Evolutionary conservation across 495 filamentous ascomycete genomes (phyloP).

Genomic region (Aspergillus conjunctus): DNA sequence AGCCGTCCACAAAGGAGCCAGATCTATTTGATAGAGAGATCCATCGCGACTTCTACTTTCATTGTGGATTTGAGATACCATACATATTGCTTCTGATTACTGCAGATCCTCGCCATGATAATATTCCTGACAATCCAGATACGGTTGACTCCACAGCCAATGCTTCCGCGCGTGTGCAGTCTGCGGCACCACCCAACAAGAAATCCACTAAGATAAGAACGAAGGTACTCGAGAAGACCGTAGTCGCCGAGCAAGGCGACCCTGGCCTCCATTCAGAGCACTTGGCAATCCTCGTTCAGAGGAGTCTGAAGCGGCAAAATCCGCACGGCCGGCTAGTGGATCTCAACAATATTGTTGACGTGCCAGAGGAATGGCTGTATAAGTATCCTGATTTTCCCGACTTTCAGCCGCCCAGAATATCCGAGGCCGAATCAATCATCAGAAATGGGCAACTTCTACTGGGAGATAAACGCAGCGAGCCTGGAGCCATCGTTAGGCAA

Average conservation of each 20-base stretch:
- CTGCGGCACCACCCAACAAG: neutral
- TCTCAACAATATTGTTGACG: conserved; percentile 15
- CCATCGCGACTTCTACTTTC: conserved; percentile 16
- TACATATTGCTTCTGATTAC: conserved; percentile 10
- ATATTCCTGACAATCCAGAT: neutral
- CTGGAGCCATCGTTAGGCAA: neutral
- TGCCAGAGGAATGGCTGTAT: conserved; percentile 19
- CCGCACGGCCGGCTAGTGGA: conserved; percentile 14
- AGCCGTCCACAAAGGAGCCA: conserved; percentile 10
- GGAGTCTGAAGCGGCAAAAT: conserved; percentile 14
- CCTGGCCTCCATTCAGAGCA: neutral
- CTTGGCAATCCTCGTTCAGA: conserved; percentile 2
- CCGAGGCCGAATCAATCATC: conserved; percentile 1
- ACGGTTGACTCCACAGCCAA: neutral
- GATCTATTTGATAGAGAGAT: conserved; percentile 9
- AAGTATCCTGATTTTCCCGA: conserved; percentile 13
- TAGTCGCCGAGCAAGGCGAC: conserved; percentile 3
- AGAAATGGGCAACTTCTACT: conserved; percentile 1
- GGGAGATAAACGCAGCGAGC: neutral
- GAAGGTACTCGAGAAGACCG: neutral
- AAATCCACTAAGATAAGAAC: neutral
- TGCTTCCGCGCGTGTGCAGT: neutral
- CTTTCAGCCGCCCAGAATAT: conserved; percentile 2
- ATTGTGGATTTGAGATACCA: conserved; percentile 13
- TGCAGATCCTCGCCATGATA: neutral